Conservation (phyloP, 371 early-diverging fungal genomes). For the Mucor sp. region DNA sequence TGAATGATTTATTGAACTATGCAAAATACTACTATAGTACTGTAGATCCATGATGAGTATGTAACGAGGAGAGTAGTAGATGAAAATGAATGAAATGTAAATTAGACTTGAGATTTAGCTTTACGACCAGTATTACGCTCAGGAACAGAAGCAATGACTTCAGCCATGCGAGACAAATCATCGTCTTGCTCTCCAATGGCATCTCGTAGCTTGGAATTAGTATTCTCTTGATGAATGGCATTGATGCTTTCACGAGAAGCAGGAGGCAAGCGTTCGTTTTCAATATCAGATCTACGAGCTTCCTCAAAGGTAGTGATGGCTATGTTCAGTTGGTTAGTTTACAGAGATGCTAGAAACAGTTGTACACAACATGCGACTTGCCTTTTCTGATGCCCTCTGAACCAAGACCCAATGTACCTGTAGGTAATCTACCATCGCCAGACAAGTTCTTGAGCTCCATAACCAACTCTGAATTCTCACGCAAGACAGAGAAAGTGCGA, state of each 20-base stretch:
- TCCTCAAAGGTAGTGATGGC: slow-evolving; percentile 93
- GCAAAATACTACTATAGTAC: not conserved
- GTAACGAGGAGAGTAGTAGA: too few species aligned
- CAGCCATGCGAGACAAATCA: slow-evolving; percentile 14
- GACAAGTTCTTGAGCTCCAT: slow-evolving; percentile 89
- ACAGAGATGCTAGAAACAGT: not conserved
- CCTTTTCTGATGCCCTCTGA: slow-evolving; percentile 87
- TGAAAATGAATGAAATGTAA: not conserved
- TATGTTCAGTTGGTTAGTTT: not conserved
- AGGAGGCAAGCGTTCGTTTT: slow-evolving; percentile 94
- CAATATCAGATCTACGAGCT: slow-evolving; percentile 83
- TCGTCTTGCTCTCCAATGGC: slow-evolving; percentile 12
- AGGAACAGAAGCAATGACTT: slow-evolving; percentile 21
- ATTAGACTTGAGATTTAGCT: slow-evolving; percentile 12
- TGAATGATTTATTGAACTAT: not conserved
- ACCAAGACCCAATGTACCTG: slow-evolving; percentile 85
- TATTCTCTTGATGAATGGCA: slow-evolving; percentile 46
- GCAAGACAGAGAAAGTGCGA: slow-evolving; percentile 83
- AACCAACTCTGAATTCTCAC: slow-evolving; percentile 88
- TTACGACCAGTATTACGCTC: not conserved
- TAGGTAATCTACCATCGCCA: slow-evolving; percentile 78
- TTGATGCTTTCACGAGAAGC: slow-evolving; percentile 47
- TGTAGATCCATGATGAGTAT: too few species aligned
- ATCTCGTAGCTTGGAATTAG: slow-evolving; percentile 39
- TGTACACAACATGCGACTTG: slow-evolving; percentile 17